Evolutionary conservation across 2,329 filamentous ascomycete genomes (phyloP), one percentile per base, ranked within the genome.

Genomic region (Dothiorella sarmentorum): DNA sequence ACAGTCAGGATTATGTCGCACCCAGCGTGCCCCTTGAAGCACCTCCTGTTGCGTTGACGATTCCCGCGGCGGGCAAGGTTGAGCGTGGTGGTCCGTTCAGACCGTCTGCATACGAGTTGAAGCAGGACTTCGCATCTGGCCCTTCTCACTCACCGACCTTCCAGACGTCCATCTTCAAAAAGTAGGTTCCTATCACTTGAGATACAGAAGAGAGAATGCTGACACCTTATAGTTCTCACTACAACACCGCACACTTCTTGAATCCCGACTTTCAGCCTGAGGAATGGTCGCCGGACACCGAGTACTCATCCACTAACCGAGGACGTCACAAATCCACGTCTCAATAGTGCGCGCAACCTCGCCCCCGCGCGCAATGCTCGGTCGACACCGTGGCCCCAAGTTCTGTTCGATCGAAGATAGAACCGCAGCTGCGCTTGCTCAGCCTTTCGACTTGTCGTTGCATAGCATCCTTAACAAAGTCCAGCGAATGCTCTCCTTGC

Each of bases 221-320:
- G 15, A 72, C 47, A 2, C 7, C 7, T 7, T 35, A 33, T 43
- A 80, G 78, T 64, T 81, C 78, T 4, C 77, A 78, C 62, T 80
- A 73, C 72, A 80, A 80, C 59, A 77, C 77, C 18, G 77, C 78
- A 4, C 79, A 82, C 66, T 82, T 77, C 66, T 66, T 76, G 60
- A 81, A 80, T 62, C 75, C 77, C 18, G 76, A 80, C 29, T 82
- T 82, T 63, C 76, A 81, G 60, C 79, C 79, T 5, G 78, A 81
- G 62, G 76, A 80, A 60, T 81, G 79, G 78, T 72, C 71, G 61
- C 79, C 79, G 3, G 76, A 78, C 18, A 78, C 80, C 52, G 79
- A 78, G 60, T 67, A 72, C 29, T 73, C 69, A 15, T 37, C 27
- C 49, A 66, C 66, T 35, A 68, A 69, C 42, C 71, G 71, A 61